Evolutionary conservation across 352 stramenopile species (phyloP).

Genomic region (Phytophthora sansomeana): DNA sequence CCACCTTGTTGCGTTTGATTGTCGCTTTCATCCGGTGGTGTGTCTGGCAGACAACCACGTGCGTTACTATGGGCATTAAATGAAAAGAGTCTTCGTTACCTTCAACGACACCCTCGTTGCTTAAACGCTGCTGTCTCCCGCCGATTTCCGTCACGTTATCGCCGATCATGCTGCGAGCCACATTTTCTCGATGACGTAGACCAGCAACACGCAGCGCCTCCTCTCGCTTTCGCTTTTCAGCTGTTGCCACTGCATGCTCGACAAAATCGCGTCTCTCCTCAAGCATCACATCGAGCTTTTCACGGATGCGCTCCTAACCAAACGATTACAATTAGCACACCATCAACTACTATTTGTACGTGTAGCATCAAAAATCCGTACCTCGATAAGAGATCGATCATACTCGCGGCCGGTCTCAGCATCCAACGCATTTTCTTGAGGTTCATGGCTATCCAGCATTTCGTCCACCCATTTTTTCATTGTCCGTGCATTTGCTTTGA

Average conservation of each 20-base stretch:
- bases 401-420: conserved; percentile 2
- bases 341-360: not conserved
- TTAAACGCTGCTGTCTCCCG: conserved; percentile 3
- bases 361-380: not conserved
- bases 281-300: too few species aligned
- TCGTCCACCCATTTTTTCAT: conserved; percentile 6
- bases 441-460: conserved; percentile 2
- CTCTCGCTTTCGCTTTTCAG: too few species aligned
- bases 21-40: not conserved
- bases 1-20: not conserved
- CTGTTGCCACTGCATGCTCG: too few species aligned
- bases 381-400: too few species aligned
- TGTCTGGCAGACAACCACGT: too few species aligned
- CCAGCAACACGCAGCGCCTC: not conserved
- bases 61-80: not conserved
- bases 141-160: not conserved
- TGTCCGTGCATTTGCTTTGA: not conserved
- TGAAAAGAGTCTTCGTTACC: not conserved
- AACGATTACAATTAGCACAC: not conserved
- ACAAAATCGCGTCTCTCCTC: too few species aligned
- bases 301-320: not conserved
- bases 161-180: conserved; percentile 2
- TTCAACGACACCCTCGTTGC: not conserved
- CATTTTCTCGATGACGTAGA: not conserved
- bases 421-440: conserved; percentile 1